A percentile compares a stretch with the other conserved stretches of the same genome.
Evolutionary conservation across 1,139 yeast species (phyloP).

Genomic region (Yamadazyma diospyri): DNA sequence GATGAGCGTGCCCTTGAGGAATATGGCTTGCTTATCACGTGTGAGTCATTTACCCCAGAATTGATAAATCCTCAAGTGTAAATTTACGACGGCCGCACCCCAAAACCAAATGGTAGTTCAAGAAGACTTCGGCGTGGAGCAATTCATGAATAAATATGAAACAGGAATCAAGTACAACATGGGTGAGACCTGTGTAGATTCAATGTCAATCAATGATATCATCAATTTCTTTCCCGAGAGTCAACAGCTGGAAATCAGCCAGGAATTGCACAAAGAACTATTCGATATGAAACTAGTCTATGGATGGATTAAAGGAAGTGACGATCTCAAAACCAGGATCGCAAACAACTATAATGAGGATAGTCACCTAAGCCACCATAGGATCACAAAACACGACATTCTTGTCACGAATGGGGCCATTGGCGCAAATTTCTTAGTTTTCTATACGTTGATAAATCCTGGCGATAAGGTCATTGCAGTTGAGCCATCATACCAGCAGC

Average conservation of each 20-base stretch:
- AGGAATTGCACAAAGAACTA: constrained; percentile 8
- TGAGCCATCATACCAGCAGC: constrained; percentile 53
- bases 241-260: constrained; percentile 5
- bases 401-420: constrained; percentile 57
- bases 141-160: constrained; percentile 55
- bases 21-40: too few species aligned
- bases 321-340: constrained; percentile 32
- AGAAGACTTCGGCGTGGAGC: constrained; percentile 51
- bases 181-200: constrained; percentile 55
- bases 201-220: constrained; percentile 40
- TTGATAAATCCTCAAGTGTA: too few species aligned
- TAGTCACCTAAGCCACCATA: constrained; percentile 11
- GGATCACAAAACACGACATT: constrained; percentile 28
- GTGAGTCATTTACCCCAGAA: too few species aligned
- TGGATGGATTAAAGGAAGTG: constrained; percentile 48
- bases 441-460: constrained; percentile 44
- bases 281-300: constrained; percentile 34
- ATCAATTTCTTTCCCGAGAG: constrained; percentile 23
- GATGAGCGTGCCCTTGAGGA: too few species aligned
- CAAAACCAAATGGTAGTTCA: constrained; percentile 27
- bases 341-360: constrained; percentile 34
- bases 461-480: constrained; percentile 50
- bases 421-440: constrained; percentile 51
- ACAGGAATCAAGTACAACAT: constrained; percentile 35
- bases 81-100: too few species aligned